Conservation (phyloP, 208 protist genomes). For the Leishmania martiniquensis region DNA sequence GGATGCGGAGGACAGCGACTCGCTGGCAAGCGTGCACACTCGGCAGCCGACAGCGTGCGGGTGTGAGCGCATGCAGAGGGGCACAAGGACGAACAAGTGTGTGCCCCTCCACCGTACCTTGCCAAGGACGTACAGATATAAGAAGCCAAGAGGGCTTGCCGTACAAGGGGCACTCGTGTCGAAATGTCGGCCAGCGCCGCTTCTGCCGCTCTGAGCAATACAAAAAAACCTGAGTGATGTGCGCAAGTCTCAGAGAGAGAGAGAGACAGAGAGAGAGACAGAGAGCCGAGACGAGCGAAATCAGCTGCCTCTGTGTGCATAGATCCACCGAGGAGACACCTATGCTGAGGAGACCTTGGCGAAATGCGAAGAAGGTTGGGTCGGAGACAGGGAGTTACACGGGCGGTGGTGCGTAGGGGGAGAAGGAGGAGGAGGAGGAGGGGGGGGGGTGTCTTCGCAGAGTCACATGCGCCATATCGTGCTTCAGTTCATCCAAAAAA, state of each 20-base stretch:
- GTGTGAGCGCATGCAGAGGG: neutral
- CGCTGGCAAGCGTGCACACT: neutral
- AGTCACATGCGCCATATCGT: neutral
- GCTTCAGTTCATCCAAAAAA: neutral
- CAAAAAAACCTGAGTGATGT: neutral
- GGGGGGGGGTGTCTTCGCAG: neutral
- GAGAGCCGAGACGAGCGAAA: no score
- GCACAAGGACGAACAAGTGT: neutral
- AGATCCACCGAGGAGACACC: neutral
- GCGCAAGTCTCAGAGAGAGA: neutral
- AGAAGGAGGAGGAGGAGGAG: neutral
- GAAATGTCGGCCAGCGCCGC: neutral
- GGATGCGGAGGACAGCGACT: neutral
- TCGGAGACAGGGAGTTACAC: neutral
- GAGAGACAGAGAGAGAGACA: no score
- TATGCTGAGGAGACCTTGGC: neutral
- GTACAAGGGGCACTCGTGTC: neutral
- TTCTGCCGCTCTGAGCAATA: neutral
- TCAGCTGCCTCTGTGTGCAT: neutral
- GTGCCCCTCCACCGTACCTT: neutral
- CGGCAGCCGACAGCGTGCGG: neutral
- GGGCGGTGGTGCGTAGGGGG: neutral
- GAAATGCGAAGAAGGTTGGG: neutral
- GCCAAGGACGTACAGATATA: neutral
- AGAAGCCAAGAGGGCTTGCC: neutral